Evolutionary conservation across 805 yeast species (phyloP).

Genomic region (Hanseniaspora guilliermondii): DNA sequence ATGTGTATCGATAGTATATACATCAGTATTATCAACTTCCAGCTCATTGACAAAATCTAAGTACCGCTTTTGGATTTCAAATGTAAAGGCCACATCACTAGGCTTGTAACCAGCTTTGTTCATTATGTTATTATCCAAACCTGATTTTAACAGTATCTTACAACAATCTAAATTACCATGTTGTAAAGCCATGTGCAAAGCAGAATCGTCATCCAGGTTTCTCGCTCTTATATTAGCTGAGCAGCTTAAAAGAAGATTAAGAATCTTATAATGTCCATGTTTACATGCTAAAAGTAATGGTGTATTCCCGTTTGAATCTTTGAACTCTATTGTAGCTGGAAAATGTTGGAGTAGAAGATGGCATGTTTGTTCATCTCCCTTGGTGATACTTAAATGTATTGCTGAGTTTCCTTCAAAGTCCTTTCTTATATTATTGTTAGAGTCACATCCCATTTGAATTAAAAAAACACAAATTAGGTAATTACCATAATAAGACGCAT

Average conservation of each 20-base stretch:
- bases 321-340: conserved; percentile 40
- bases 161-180: conserved; percentile 50
- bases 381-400: conserved; percentile 54
- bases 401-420: conserved; percentile 52
- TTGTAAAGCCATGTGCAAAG: conserved; percentile 72
- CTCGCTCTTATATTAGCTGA: conserved; percentile 67
- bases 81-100: conserved; percentile 44
- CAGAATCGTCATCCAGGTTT: conserved; percentile 67
- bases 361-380: conserved; percentile 60
- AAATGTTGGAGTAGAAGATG: conserved; percentile 59
- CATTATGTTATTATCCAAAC: conserved; percentile 35
- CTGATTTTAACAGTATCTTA: conserved; percentile 35
- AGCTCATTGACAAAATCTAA: conserved; percentile 23
- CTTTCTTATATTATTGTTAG: conserved; percentile 33
- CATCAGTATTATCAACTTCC: neutral
- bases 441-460: conserved; percentile 46
- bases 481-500: conserved; percentile 64
- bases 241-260: conserved; percentile 51
- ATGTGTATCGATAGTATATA: neutral
- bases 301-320: conserved; percentile 39
- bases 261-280: conserved; percentile 48
- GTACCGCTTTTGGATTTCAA: conserved; percentile 37
- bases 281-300: conserved; percentile 60
- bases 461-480: conserved; percentile 53
- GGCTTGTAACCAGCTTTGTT: conserved; percentile 59